Evolutionary conservation across 1,284 basidiomycete species (phyloP).

Genomic region (Ceratobasidium papillatum): DNA sequence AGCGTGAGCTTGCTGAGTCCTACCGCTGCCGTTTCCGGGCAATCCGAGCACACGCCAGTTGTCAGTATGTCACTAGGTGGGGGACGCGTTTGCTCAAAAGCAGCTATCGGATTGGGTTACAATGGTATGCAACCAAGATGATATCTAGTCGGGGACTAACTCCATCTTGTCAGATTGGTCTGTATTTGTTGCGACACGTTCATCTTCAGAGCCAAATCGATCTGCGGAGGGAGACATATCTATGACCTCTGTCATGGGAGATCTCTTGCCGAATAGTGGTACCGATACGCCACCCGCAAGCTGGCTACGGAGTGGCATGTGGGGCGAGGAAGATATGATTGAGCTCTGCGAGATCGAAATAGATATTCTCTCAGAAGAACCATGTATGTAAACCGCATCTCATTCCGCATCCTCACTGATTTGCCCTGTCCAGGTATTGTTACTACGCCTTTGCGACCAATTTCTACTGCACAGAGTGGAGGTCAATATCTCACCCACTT

Average conservation of each 20-base stretch:
- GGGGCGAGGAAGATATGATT: conserved; percentile 68
- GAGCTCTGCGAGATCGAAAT: conserved; percentile 69
- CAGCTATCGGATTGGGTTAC: conserved; percentile 70
- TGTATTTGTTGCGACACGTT: conserved; percentile 71
- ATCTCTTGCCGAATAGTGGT: conserved; percentile 53
- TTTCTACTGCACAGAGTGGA: conserved; percentile 52
- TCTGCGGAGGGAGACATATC: conserved; percentile 42
- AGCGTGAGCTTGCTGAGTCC: conserved; percentile 23
- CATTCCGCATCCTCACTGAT: conserved; percentile 37
- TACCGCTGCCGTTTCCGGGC: conserved; percentile 17
- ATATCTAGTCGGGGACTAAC: background rate
- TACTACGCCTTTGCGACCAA: conserved; percentile 59
- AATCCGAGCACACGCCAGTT: background rate
- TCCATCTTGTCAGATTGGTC: conserved; percentile 59
- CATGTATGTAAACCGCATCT: conserved; percentile 53
- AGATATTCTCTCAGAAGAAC: conserved; percentile 56
- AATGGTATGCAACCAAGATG: conserved; percentile 58
- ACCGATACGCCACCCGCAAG: conserved; percentile 58
- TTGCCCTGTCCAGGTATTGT: conserved; percentile 52
- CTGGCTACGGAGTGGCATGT: conserved; percentile 62
- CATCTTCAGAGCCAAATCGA: conserved; percentile 57
- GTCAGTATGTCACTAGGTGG: conserved; percentile 51
- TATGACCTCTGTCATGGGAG: conserved; percentile 47
- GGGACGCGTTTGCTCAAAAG: conserved; percentile 62
- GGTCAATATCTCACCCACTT: conserved; percentile 56